These are phyloP conservation scores for Leccinum fallax DNA, from an alignment of 1,284 basidiomycete genomes.

Conservation along the genomic window DNA sequence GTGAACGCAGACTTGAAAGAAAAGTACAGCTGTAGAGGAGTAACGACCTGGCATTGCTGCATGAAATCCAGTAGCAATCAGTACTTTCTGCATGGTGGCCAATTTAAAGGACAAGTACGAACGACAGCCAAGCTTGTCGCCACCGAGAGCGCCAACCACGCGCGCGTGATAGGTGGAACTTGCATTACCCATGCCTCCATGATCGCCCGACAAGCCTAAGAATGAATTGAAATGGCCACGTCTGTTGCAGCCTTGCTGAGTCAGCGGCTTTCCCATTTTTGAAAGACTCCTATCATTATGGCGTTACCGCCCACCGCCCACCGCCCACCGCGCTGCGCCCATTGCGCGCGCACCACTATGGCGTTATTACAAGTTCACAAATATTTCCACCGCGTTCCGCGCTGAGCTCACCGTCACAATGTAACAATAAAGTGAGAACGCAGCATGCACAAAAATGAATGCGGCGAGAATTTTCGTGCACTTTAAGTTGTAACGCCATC, in stretches of 20 bases:
- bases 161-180: constrained; percentile 86
- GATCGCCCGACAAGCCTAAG: constrained; percentile 11
- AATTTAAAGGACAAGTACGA: constrained; percentile 1
- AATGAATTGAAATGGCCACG: constrained; percentile 12
- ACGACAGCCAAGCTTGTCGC: constrained; percentile 85
- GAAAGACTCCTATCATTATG: background rate
- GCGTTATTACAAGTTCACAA: no score
- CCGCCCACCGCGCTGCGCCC: no score
- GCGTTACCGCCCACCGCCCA: no score
- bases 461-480: no score
- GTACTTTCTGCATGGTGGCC: background rate
- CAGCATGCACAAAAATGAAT: no score
- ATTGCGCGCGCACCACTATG: no score
- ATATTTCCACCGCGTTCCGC: no score
- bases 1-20: constrained; percentile 83
- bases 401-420: no score
- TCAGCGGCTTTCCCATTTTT: constrained; percentile 9
- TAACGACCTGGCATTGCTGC: constrained; percentile 90
- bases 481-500: no score
- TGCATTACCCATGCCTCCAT: constrained; percentile 88
- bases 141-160: constrained; percentile 79
- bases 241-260: constrained; percentile 19
- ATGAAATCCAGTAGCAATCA: constrained; percentile 12
- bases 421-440: no score
- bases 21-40: constrained; percentile 90